Base-by-base conservation (phyloP, 805 yeast genomes). In the Pichia cabralensis region DNA sequence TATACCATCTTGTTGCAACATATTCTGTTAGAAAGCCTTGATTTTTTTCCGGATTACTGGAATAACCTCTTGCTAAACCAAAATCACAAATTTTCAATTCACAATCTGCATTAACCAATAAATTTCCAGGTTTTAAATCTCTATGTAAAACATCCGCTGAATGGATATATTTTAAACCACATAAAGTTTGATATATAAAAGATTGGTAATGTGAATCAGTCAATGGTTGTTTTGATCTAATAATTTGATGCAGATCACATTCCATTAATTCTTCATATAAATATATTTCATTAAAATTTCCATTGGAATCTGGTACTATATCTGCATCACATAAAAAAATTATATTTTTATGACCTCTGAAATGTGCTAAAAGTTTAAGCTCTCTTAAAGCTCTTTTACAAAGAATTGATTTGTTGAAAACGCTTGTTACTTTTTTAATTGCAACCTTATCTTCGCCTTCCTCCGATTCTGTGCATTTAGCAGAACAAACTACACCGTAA, bases 1-100 rank as follows among this genome's bases (percentile, higher is more conserved):
- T 68, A 59, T 92, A 92, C 98, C 98, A 92, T 55, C 98, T 71
- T 1, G 98, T 92, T 22, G 98, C 97, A 19, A 92, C 98, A 54
- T 92, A 92, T 57, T 89, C 97, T 1, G 98, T 92, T 66, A 89
- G 64, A 50, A 85, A 89, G n/a, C 95, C 96, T 22, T 82, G 81
- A 47, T 86, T 85, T 47, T 78, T 82, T 40, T 78, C 88, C 1
- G 86, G 82, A 49, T 78, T 80, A 40, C 76, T 76, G 8, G 85
- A 75, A 46, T 80, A 86, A 24, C 96, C 95, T 55, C 96, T 71
- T 1, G 97, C 96, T 39, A 89, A 67, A 13, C 98, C 97, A 56
- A 89, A 89, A 60, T 92, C 98, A 63, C 97, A 89, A 32, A 89
- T 84, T 56, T 89, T 89, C 51, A 89, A 69, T 58, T 89, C 96